A percentile compares a stretch with the other conserved stretches of the same genome.
Conservation (phyloP, 2,329 filamentous ascomycete genomes). For the Nigrospora oryzae region DNA sequence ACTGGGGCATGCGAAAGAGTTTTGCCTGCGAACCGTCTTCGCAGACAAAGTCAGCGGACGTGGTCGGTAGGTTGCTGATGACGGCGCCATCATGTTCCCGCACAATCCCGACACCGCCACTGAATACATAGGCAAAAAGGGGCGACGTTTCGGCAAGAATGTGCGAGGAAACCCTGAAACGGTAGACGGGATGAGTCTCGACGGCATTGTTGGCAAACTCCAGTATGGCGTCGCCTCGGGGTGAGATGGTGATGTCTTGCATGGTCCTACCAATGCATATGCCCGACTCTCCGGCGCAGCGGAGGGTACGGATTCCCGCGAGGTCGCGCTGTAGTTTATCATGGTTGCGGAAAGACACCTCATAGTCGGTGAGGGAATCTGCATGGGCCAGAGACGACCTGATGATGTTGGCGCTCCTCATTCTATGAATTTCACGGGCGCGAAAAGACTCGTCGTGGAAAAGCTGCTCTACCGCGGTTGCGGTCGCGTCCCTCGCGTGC, state of each 20-base stretch:
- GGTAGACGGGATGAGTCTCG: conserved; percentile 28
- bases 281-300: conserved; percentile 30
- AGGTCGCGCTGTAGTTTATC: conserved; percentile 35
- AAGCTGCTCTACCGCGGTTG: conserved; percentile 31
- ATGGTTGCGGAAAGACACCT: conserved; percentile 38
- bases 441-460: conserved; percentile 33
- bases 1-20: conserved; percentile 44
- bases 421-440: conserved; percentile 30
- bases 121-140: conserved; percentile 41
- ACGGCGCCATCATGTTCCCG: conserved; percentile 13
- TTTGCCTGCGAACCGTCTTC: conserved; percentile 34
- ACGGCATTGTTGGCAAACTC: conserved; percentile 38
- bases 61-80: conserved; percentile 18
- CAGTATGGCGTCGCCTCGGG: conserved; percentile 38
- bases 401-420: conserved; percentile 36
- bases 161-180: conserved; percentile 43
- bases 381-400: conserved; percentile 33
- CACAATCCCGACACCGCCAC: conserved; percentile 7
- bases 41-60: conserved; percentile 26
- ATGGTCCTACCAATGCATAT: conserved; percentile 28
- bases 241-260: conserved; percentile 33
- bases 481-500: conserved; percentile 34
- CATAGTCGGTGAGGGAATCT: conserved; percentile 34
- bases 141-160: conserved; percentile 42
- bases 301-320: conserved; percentile 26